Conservation (phyloP, 768 basidiomycete species). For the Chlorophyllum brunneum region DNA sequence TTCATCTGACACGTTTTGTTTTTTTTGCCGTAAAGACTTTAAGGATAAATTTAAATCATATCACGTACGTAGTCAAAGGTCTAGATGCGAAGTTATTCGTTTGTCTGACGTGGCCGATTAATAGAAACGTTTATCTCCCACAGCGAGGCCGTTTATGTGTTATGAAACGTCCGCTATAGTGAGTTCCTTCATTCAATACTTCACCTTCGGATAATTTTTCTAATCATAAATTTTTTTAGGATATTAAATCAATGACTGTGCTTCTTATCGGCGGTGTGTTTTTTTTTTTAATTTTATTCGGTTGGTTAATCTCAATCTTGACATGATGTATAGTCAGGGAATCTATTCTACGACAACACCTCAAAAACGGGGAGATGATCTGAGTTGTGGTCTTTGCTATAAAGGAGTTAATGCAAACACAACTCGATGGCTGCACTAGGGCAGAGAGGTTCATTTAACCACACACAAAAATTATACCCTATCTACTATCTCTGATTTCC, state of each 20-base stretch:
- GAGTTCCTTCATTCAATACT: constrained; percentile 22
- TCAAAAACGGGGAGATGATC: constrained; percentile 31
- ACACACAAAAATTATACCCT: no score
- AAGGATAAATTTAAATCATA: constrained; percentile 62
- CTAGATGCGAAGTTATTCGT: not conserved
- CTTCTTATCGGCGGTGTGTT: constrained; percentile 28
- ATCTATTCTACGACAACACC: constrained; percentile 35
- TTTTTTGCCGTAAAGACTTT: constrained; percentile 44
- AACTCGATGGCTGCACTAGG: no score
- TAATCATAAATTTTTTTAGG: constrained; percentile 24
- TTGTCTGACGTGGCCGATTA: not conserved
- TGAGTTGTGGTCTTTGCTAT: constrained; percentile 13
- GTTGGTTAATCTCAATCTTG: not conserved
- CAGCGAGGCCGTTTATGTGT: constrained; percentile 56
- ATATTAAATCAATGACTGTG: constrained; percentile 37
- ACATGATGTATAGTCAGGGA: constrained; percentile 27
- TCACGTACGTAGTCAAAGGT: constrained; percentile 54
- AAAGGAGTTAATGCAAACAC: no score
- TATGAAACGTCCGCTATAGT: constrained; percentile 73
- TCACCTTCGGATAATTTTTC: not conserved
- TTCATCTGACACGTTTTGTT: not conserved
- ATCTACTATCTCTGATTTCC: no score
- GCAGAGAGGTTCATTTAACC: no score
- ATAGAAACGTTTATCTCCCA: constrained; percentile 55
- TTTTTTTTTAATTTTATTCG: not conserved